Conservation (phyloP, 2,329 filamentous ascomycete genomes). For the Sclerotinia sclerotiorum region DNA sequence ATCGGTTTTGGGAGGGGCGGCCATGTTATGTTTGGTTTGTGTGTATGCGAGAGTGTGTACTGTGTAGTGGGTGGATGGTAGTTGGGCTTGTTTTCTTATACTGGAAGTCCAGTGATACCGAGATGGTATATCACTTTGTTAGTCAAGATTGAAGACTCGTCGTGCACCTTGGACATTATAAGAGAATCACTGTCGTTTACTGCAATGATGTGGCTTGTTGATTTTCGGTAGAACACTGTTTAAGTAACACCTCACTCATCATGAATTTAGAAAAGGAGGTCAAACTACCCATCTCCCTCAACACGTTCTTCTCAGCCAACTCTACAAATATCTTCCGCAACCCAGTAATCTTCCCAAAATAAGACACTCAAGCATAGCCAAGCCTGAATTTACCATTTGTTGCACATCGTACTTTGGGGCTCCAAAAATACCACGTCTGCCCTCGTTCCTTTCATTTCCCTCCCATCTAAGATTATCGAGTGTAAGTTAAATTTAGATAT, state of each 20-base stretch:
- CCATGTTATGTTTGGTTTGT: not conserved
- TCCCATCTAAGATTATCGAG: not conserved
- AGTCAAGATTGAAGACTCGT: too few species aligned
- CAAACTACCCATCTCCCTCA: not conserved
- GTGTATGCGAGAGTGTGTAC: not conserved
- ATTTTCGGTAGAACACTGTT: not conserved
- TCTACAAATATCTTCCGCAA: not conserved
- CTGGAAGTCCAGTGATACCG: not conserved
- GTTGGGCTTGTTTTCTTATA: not conserved
- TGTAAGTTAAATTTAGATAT: not conserved
- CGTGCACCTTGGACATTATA: too few species aligned
- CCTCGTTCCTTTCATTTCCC: not conserved
- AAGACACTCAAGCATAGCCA: not conserved
- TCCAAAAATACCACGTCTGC: not conserved
- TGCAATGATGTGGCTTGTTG: not conserved
- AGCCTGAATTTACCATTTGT: not conserved
- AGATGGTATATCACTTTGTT: not conserved
- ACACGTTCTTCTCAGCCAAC: not conserved
- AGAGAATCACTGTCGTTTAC: too few species aligned
- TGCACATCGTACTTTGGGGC: constrained; percentile 10
- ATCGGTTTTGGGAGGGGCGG: not conserved
- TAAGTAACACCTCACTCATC: not conserved
- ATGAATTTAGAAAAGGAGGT: not conserved
- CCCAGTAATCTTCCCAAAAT: not conserved
- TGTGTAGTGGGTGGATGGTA: not conserved